Percentiles rank a stretch among this genome's conserved stretches.
These are phyloP conservation scores for Heliocybe sulcata DNA, from an alignment of 1,284 basidiomycete species.

Conservation along the genomic window DNA sequence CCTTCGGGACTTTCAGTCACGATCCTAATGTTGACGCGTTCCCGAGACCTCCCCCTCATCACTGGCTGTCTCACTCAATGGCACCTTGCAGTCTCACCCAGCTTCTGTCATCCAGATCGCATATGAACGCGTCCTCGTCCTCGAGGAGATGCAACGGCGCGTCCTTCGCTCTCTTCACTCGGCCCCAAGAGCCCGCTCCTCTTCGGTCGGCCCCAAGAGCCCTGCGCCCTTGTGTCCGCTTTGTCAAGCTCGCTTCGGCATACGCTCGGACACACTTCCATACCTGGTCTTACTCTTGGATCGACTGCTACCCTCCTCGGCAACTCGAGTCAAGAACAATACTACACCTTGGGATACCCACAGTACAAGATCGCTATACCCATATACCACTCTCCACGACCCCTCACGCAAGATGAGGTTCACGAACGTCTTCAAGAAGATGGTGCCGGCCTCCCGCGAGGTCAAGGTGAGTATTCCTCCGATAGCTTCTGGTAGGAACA, in stretches of 20 bases:
- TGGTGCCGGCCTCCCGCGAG: background rate
- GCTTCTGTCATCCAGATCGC: no score
- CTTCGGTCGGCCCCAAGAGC: no score
- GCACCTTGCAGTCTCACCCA: no score
- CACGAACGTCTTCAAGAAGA: background rate
- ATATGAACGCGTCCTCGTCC: background rate
- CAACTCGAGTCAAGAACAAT: no score
- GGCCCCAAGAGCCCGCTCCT: slow-evolving; percentile 1
- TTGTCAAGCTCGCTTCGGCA: no score
- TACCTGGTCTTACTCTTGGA: no score
- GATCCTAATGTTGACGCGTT: background rate
- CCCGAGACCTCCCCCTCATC: background rate
- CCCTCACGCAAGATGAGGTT: background rate
- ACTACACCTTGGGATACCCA: no score
- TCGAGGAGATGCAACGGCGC: background rate
- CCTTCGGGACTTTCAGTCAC: background rate
- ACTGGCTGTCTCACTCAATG: no score
- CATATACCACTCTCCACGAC: no score
- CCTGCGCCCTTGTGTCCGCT: background rate
- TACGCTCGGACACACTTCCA: no score
- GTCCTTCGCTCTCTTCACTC: background rate
- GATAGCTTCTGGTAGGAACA: background rate
- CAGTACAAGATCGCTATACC: no score
- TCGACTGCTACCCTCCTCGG: no score
- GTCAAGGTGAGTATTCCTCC: background rate